Percentiles rank a stretch among this genome's conserved stretches.
These are phyloP conservation scores for Gracilaria caudata DNA, from an alignment of 23 red algal genomes.

Conservation along the genomic window DNA sequence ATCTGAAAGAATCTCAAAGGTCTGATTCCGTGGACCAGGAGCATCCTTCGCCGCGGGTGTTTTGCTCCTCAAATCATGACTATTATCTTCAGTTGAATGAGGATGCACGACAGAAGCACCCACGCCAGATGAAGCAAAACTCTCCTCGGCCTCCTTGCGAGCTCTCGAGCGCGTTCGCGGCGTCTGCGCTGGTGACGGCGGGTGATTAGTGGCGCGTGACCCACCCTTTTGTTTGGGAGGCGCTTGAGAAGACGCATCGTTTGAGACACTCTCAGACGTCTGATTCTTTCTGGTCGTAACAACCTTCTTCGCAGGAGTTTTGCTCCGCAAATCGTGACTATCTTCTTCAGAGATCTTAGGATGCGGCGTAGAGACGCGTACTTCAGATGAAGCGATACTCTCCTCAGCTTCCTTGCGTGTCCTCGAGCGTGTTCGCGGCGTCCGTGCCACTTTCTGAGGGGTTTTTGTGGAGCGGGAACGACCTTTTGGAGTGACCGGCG, in stretches of 20 bases:
- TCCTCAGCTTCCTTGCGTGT: conserved; percentile 16
- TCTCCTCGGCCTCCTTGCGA: conserved; percentile 13
- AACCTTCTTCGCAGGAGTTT: not conserved
- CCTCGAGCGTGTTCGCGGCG: conserved; percentile 23
- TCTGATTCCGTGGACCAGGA: not conserved
- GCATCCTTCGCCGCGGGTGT: not conserved
- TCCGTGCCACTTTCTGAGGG: not conserved
- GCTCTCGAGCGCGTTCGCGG: conserved; percentile 27
- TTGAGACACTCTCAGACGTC: not conserved
- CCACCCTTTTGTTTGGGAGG: not conserved
- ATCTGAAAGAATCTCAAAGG: not conserved
- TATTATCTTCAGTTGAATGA: conserved; percentile 5
- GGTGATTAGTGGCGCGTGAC: not conserved
- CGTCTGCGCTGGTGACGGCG: not conserved
- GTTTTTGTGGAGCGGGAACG: not conserved
- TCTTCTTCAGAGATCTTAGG: not conserved
- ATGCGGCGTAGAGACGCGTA: not conserved
- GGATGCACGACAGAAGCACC: not conserved
- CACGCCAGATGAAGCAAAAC: not conserved
- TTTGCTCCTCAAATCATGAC: not conserved
- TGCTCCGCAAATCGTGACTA: not conserved
- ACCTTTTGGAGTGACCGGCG: not conserved
- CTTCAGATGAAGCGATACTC: conserved; percentile 14
- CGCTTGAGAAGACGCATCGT: not conserved
- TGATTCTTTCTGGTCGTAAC: not conserved